Evolutionary conservation across 768 basidiomycete species (phyloP), one percentile per base, ranked within the genome.

Genomic region (Nidularia sp.): DNA sequence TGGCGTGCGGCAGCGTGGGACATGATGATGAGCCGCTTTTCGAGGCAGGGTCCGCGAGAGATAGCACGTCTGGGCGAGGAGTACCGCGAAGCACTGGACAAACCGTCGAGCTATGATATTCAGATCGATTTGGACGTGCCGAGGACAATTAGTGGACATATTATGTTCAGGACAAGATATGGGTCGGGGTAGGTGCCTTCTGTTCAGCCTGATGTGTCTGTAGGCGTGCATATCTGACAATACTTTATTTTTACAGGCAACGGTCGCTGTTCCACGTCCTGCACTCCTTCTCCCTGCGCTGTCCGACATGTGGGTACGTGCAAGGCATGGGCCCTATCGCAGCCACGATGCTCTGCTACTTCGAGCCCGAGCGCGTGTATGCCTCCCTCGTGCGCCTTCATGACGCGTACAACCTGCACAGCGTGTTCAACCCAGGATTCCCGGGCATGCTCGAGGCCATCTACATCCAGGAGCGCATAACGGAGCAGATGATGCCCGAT

Each of bases 311-410:
- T 55, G 96, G 96, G 12, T 99, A 99, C 65, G 94, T 95, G 39
- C 97, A 99, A 71, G 97, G 97, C 54, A 99, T 99, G 97, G 95
- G 97, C 2, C 91, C 96, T 5, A 90, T 99, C 52, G 93, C 96
- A 0, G 90, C 95, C 1, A 98, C 94, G 1, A 77, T 99, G 18
- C 79, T 98, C 9, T 94, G 90, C 70, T 98, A 98, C 66, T 88
- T 93, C 65, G 86, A 88, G 56, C 93, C 97, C 6, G 90, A 93
- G 70, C 86, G 85, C 49, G 89, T 85, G 4, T 97, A 94, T 63
- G 83, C 88, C 3, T 79, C 85, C 29, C 79, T 98, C 44, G 86
- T 93, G 43, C 84, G 86, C n/a, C 70, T 99, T 6, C 96, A 98
- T 67, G 89, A 93, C 66, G 75, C 81, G 12, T 98, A 96, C 67